These are phyloP conservation scores for Vigna reflexopilosa DNA, from an alignment of 306 rosid species.

Conservation along the genomic window DNA sequence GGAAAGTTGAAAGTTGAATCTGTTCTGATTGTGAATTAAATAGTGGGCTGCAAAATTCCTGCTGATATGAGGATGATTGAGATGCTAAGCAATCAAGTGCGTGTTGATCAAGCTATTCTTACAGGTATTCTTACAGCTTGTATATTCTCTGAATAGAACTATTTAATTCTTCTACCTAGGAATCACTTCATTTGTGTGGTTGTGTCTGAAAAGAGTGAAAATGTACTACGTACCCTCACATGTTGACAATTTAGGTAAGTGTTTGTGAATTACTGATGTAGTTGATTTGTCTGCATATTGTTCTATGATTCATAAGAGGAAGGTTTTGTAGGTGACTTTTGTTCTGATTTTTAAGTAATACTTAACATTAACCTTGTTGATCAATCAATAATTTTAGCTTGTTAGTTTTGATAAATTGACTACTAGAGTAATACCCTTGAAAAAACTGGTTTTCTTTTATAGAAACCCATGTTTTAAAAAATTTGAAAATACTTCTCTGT, in stretches of 20 bases:
- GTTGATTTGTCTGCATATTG: constrained; percentile 9
- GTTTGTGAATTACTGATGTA: constrained; percentile 18
- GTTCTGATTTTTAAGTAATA: constrained; percentile 3
- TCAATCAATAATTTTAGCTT: constrained; percentile 17
- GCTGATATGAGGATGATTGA: constrained; percentile 99
- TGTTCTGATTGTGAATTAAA: constrained; percentile 48
- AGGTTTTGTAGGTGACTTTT: neutral
- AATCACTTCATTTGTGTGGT: neutral
- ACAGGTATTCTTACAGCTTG: constrained; percentile 67
- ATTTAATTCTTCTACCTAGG: constrained; percentile 26
- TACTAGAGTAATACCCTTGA: constrained; percentile 16
- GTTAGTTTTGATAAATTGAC: constrained; percentile 16
- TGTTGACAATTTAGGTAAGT: constrained; percentile 29
- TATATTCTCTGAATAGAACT: constrained; percentile 29
- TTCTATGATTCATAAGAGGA: constrained; percentile 18
- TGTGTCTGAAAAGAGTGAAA: constrained; percentile 10
- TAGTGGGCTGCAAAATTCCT: constrained; percentile 99
- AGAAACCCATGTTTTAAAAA: neutral
- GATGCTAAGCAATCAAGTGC: constrained; percentile 86
- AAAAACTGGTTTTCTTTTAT: neutral
- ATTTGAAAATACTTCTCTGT: constrained; percentile 2
- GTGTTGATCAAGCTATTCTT: constrained; percentile 97
- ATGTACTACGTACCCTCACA: neutral
- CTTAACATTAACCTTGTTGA: constrained; percentile 26
- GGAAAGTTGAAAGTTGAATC: constrained; percentile 34